These are phyloP conservation scores for Colletotrichum tamarilloi DNA, from an alignment of 2,329 filamentous ascomycete genomes.

Conservation along the genomic window DNA sequence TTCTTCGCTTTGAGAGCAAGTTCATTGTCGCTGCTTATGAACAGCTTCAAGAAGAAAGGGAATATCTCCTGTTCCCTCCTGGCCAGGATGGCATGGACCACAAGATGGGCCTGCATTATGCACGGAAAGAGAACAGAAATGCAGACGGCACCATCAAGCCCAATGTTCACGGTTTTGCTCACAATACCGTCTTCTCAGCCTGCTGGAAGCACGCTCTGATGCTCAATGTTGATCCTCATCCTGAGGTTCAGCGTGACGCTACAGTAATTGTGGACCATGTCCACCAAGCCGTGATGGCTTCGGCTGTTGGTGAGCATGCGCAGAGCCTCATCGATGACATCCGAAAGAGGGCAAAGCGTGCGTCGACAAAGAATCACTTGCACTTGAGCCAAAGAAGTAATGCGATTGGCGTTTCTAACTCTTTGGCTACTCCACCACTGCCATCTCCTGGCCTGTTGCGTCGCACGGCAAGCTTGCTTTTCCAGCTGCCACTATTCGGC, in stretches of 20 bases:
- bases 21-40: slow-evolving; percentile 94
- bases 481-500: slow-evolving; percentile 66
- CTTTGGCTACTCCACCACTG: slow-evolving; percentile 53
- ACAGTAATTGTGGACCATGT: slow-evolving; percentile 88
- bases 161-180: slow-evolving; percentile 71
- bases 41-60: slow-evolving; percentile 85
- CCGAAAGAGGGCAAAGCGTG: slow-evolving; percentile 59
- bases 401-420: slow-evolving; percentile 49
- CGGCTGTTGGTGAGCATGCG: slow-evolving; percentile 77
- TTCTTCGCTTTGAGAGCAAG: slow-evolving; percentile 89
- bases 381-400: slow-evolving; percentile 56
- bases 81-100: slow-evolving; percentile 66
- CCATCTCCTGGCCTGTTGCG: slow-evolving; percentile 70
- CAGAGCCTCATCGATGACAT: slow-evolving; percentile 82
- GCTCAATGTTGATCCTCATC: slow-evolving; percentile 92
- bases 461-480: slow-evolving; percentile 72
- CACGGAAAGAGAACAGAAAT: slow-evolving; percentile 65
- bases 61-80: slow-evolving; percentile 69
- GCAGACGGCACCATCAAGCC: slow-evolving; percentile 68
- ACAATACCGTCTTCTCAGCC: slow-evolving; percentile 91
- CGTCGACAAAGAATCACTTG: slow-evolving; percentile 56
- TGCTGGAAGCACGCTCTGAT: slow-evolving; percentile 95
- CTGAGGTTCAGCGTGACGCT: slow-evolving; percentile 89
- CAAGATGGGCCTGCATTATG: slow-evolving; percentile 73
- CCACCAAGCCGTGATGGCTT: slow-evolving; percentile 81